Conservation (phyloP, 345 rosid genomes). For the Capsella bursapastoris region DNA sequence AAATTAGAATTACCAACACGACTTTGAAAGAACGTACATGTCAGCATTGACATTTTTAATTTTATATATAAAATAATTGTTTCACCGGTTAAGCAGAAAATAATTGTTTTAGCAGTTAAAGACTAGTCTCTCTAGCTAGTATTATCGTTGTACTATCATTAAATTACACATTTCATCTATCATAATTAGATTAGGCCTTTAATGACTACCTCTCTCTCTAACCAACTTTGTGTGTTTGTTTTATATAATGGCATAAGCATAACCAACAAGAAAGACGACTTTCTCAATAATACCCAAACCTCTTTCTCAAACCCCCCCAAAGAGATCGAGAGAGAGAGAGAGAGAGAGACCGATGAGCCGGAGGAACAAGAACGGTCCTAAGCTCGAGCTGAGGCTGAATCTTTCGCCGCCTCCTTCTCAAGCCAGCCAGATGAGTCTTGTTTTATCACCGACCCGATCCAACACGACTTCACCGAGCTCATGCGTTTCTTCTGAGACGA, state of each 20-base stretch:
- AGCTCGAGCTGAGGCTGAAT: conserved; percentile 88
- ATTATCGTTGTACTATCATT: background rate
- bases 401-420: conserved; percentile 71
- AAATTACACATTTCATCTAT: too few species aligned
- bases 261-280: conserved; percentile 37
- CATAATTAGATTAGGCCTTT: conserved; percentile 67
- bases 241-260: conserved; percentile 55
- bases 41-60: conserved; percentile 10
- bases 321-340: background rate
- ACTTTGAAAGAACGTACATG: background rate
- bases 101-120: conserved; percentile 4
- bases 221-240: conserved; percentile 25
- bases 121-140: conserved; percentile 5
- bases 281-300: conserved; percentile 22
- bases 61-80: background rate
- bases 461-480: conserved; percentile 82
- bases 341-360: conserved; percentile 62
- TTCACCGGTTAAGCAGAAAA: conserved; percentile 17
- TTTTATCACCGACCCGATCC: conserved; percentile 70
- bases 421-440: conserved; percentile 41
- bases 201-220: conserved; percentile 44
- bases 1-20: background rate
- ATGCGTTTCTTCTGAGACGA: conserved; percentile 79
- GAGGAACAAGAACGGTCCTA: conserved; percentile 53
- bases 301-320: conserved; percentile 18